phyloP scores from a whole-genome alignment of 2,329 filamentous ascomycete genomes.

The Nothophoma quercina region DNA sequence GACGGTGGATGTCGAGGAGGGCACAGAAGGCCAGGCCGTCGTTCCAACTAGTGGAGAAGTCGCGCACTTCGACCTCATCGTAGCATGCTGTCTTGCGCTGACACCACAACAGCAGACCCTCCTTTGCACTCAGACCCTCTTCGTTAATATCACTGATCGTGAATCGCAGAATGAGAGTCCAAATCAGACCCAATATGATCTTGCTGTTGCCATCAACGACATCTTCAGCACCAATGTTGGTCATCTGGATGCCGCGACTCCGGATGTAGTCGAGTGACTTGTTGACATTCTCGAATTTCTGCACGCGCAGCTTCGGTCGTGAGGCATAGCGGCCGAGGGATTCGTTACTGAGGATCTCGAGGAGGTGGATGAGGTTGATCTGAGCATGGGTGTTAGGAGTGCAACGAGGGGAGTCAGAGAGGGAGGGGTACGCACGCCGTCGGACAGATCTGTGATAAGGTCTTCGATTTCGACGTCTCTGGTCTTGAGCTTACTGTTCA shows the following conservation, averaged over 20 bases:
- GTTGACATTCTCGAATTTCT: constrained; percentile 98
- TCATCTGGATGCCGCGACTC: constrained; percentile 90
- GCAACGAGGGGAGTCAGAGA: constrained; percentile 15
- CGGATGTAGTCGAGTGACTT: constrained; percentile 93
- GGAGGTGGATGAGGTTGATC: constrained; percentile 94
- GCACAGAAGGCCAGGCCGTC: constrained; percentile 97
- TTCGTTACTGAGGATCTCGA: constrained; percentile 94
- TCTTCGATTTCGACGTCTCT: constrained; percentile 84
- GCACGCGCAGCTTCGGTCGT: constrained; percentile 93
- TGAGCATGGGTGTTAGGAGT: constrained; percentile 47
- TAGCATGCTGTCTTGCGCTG: constrained; percentile 99
- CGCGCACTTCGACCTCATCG: constrained; percentile 91
- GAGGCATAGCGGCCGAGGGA: constrained; percentile 96
- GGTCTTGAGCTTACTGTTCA: constrained; percentile 91
- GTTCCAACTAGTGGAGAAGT: constrained; percentile 97
- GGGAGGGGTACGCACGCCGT: constrained; percentile 74
- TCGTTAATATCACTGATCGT: constrained; percentile 99
- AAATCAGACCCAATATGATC: constrained; percentile 96
- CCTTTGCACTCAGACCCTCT: constrained; percentile 97
- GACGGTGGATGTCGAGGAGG: constrained; percentile 93
- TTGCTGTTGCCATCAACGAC: constrained; percentile 97
- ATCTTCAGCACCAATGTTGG: constrained; percentile 97
- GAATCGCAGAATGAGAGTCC: constrained; percentile 96
- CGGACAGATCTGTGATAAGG: constrained; percentile 86
- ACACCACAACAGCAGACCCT: constrained; percentile 94